Percentiles rank a stretch among this genome's conserved stretches.
Conservation (phyloP, 257 asterid genomes). For the Fraxinus anomala region DNA sequence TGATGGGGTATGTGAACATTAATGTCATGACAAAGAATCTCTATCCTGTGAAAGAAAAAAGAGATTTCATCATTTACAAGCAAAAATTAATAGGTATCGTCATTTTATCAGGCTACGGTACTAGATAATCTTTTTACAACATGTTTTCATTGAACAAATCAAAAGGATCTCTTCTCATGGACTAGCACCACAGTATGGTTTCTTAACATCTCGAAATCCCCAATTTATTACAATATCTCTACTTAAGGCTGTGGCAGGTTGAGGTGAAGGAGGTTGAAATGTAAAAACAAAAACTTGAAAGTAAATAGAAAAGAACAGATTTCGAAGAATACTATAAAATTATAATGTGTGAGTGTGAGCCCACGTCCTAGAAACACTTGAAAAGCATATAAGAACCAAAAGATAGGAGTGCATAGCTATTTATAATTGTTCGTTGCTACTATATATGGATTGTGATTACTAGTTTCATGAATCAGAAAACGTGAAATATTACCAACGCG, state of each 20-base stretch:
- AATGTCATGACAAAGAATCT: slow-evolving; percentile 86
- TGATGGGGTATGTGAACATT: slow-evolving; percentile 97
- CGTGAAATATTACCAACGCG: slow-evolving; percentile 61
- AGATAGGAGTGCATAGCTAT: neutral
- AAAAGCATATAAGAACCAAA: neutral
- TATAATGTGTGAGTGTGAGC: neutral
- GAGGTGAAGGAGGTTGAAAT: neutral
- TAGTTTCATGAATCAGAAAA: slow-evolving; percentile 1
- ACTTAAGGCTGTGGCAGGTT: neutral
- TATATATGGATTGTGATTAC: neutral
- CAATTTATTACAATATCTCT: neutral
- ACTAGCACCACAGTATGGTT: neutral
- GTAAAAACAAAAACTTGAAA: neutral
- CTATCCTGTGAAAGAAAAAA: slow-evolving; percentile 67
- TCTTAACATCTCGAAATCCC: neutral
- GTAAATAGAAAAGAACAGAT: neutral
- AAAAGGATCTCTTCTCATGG: slow-evolving; percentile 5
- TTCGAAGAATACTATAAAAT: neutral
- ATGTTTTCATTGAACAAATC: neutral
- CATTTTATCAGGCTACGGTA: neutral
- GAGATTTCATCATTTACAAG: slow-evolving; percentile 8
- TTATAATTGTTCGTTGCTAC: neutral
- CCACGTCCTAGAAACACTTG: neutral
- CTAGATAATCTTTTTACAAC: neutral
- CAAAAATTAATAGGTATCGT: neutral